phyloP scores from a whole-genome alignment of 2,329 filamentous ascomycete species.

The Fusarium liriodendri region DNA sequence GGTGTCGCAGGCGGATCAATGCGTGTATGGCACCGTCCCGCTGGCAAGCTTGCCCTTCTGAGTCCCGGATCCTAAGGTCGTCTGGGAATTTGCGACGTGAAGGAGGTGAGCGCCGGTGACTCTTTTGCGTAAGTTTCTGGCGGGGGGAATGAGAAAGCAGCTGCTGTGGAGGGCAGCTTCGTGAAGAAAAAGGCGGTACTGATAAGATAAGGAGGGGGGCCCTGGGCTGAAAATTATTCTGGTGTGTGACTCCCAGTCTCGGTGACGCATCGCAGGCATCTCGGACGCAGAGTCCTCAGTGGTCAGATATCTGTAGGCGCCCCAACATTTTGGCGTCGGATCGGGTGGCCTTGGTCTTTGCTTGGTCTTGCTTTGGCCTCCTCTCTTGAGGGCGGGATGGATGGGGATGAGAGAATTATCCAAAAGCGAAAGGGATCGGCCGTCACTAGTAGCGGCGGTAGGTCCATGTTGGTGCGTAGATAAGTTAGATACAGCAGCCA shows the following conservation, averaged over 20 bases:
- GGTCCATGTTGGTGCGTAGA: slow-evolving; percentile 9
- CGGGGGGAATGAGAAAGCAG: slow-evolving; percentile 24
- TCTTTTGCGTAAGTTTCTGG: slow-evolving; percentile 35
- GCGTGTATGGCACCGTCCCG: slow-evolving; percentile 50
- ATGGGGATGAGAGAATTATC: slow-evolving; percentile 28
- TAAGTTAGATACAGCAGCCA: background rate
- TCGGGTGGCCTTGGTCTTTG: slow-evolving; percentile 1
- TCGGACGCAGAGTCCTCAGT: slow-evolving; percentile 19
- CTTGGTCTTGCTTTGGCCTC: slow-evolving; percentile 4
- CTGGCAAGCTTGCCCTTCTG: slow-evolving; percentile 48
- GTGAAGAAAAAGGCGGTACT: slow-evolving; percentile 34
- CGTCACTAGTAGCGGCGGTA: slow-evolving; percentile 18
- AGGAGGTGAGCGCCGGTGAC: slow-evolving; percentile 40
- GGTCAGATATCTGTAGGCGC: slow-evolving; percentile 26
- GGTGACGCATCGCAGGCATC: slow-evolving; percentile 24
- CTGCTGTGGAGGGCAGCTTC: slow-evolving; percentile 15
- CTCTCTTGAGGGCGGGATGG: background rate
- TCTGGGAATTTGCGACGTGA: slow-evolving; percentile 35
- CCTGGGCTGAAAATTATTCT: slow-evolving; percentile 37
- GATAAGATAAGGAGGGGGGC: slow-evolving; percentile 1
- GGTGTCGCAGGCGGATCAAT: slow-evolving; percentile 49
- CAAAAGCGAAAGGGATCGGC: slow-evolving; percentile 32
- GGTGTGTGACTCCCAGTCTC: slow-evolving; percentile 34
- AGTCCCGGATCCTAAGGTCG: slow-evolving; percentile 45
- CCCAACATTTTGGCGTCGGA: slow-evolving; percentile 39